Evolutionary conservation across 1,284 basidiomycete genomes (phyloP), one percentile per base, ranked within the genome.

Genomic region (Leccinum griseonigrum): DNA sequence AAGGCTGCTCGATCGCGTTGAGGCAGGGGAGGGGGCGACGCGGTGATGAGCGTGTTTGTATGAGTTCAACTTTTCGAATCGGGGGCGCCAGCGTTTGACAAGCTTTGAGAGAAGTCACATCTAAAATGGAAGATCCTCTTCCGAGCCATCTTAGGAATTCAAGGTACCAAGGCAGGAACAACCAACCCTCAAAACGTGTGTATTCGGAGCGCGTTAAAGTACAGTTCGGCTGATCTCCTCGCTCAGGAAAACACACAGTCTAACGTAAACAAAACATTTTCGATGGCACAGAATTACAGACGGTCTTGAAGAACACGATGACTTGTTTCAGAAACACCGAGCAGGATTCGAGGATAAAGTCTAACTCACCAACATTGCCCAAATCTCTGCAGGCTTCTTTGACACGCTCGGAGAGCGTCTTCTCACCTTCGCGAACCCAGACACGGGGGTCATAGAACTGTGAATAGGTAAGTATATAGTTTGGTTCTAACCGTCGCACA

Each of bases 361-460:
- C 57, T 53, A 14, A 76, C 78, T 68, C 63, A 81, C 81, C 69
- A 62, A 87, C 83, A 81, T 96, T 94, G 68, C 92, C 92, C 66
- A 99, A 85, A 79, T 99, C 96, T 53, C 78, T 69, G 79, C 94
- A 96, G 40, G 97, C 96, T 78, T 93, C 90, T 80, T 94, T 92
- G 79, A 97, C 94, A 74, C 97, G 94, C 66, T 78, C 85, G 57
- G 77, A 62, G 71, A 99, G 87, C 28, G 95, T 98, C 88, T 97
- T 96, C 83, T 99, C 97, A 68, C 96, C 96, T 81, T 98, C 95
- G 72, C 97, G 92, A 54, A 98, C 92, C 96, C 96, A 98, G 66
- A 97, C 91, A 83, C 96, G 93, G 61, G 94, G 94, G 78, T 96
- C 94, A 79, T 95, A 96, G 81, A 77, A 90, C 90, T 92, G 66